Conservation (phyloP, 2,329 filamentous ascomycete species). For the Phaeoacremonium minimum region DNA sequence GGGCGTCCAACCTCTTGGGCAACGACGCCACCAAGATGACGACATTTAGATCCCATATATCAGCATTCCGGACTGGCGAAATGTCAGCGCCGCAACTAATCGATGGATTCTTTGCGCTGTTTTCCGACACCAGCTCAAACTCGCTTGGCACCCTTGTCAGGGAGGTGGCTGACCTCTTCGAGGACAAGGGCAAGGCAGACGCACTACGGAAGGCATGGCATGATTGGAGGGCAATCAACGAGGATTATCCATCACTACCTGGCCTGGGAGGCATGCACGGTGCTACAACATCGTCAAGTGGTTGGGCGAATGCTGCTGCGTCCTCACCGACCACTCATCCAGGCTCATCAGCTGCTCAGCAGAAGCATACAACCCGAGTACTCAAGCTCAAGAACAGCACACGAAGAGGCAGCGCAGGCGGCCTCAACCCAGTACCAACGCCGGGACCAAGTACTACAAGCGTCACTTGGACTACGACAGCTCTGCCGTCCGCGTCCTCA, state of each 20-base stretch:
- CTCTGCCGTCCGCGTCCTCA: conserved; percentile 14
- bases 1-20: conserved; percentile 74
- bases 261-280: conserved; percentile 67
- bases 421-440: conserved; percentile 19
- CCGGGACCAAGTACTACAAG: conserved; percentile 8
- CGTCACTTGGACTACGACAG: conserved; percentile 11
- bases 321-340: conserved; percentile 56
- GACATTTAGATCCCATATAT: conserved; percentile 76
- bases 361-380: conserved; percentile 49
- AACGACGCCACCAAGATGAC: conserved; percentile 72
- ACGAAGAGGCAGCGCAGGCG: conserved; percentile 30
- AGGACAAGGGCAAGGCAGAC: conserved; percentile 71
- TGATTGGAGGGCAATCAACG: conserved; percentile 92
- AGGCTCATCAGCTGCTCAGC: conserved; percentile 31
- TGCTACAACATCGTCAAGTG: conserved; percentile 48
- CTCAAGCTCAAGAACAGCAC: conserved; percentile 58
- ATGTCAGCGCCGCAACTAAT: conserved; percentile 73
- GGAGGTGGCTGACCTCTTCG: conserved; percentile 89
- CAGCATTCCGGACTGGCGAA: conserved; percentile 67
- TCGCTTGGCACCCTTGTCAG: conserved; percentile 86
- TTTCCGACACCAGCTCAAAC: conserved; percentile 69
- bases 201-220: conserved; percentile 81
- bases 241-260: conserved; percentile 88
- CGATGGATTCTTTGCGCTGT: conserved; percentile 82
- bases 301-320: conserved; percentile 56